Evolutionary conservation across 2,329 filamentous ascomycete species (phyloP), one percentile per base, ranked within the genome.

Genomic region (Coniella vitis): DNA sequence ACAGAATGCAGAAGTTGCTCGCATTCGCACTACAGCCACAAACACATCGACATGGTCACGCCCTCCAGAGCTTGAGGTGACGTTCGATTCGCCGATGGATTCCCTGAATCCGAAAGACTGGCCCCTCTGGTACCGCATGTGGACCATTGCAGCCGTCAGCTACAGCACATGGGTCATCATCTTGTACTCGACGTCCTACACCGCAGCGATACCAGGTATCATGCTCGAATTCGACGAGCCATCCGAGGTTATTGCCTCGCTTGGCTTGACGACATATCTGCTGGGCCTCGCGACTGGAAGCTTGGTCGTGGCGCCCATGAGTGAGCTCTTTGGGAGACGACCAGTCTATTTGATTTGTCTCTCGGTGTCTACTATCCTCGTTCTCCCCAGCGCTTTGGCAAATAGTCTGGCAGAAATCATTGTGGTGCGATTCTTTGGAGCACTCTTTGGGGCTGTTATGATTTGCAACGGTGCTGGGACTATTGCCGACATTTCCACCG

Each of bases 391-490:
- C 55, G 86, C 78, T 2, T 60, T 89, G 32, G 81, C 83, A 1
- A 76, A 75, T 31, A 83, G 81, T 14, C 69, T 90, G 0, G 69
- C 71, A 2, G 75, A 78, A 36, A 76, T 90, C 45, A 72, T 90
- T 12, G 69, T 84, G 1, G 72, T 83, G 35, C 72, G 87, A 7
- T 90, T 88, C 61, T 78, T 90, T 54, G 83, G 79, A 67, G 61
- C 61, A 4, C 7, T 64, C 0, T 63, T 64, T n/a, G 61, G 60
- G 3, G 79, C 87, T 5, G 87, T 86, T 37, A 86, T 94, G 79
- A 83, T 95, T 21, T 81, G 83, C 12, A 95, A 94, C 61, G 81
- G 85, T 1, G 88, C 90, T 0, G 90, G 90, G 2, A 88, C 84
- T 7, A 78, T 95, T 10, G 83, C 86, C 22, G 90, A 96, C 63